Base-by-base conservation (phyloP, 176 grass and related monocot genomes). In the Carex parvula region DNA sequence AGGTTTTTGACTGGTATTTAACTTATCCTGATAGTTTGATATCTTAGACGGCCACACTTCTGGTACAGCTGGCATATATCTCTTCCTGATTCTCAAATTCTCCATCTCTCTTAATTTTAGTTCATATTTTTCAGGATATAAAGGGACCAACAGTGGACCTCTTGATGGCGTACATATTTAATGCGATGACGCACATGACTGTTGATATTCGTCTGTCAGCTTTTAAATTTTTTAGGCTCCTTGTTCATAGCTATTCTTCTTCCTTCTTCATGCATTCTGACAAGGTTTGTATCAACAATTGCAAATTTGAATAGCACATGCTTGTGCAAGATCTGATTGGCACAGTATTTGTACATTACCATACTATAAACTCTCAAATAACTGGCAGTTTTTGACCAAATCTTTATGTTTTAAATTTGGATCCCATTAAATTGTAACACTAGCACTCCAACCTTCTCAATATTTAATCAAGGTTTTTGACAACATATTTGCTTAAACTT, bases 201-300 rank as follows among this genome's bases (percentile, higher is more conserved):
- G 83, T 98, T 82, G 91, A 95, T 53, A 88, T 95, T 64, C 91
- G 94, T 61, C 65, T 98, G 80, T 91, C 86, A 79, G 88, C 96
- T 82, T 98, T 98, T 60, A 95, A 90, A 8, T 98, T 93, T 87
- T 87, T 98, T 84, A 88, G 93, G 88, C 96, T 98, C 70, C 81
- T 92, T 76, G 87, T 91, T 90, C 83, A 84, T 57, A 92, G 86
- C 87, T 93, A 91, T 76, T 88, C 91, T 41, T 90, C 88, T 32
- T 88, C 93, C 53, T 98, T 98, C 90, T 65, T 92, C 81, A 86
- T 89, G 82, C 88, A 94, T 87, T 87, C 88, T 83, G 91, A 93
- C 73, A 88, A 95, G 91, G 96, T 93, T 81, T 83, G 83, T 84
- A 14, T 14, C 21, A 9, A 21, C 18, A 70, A 52, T 74, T 75